A percentile compares a stretch with the other conserved stretches of the same genome.
Conservation (phyloP, 2,329 filamentous ascomycete species). For the Juglanconis sp. region DNA sequence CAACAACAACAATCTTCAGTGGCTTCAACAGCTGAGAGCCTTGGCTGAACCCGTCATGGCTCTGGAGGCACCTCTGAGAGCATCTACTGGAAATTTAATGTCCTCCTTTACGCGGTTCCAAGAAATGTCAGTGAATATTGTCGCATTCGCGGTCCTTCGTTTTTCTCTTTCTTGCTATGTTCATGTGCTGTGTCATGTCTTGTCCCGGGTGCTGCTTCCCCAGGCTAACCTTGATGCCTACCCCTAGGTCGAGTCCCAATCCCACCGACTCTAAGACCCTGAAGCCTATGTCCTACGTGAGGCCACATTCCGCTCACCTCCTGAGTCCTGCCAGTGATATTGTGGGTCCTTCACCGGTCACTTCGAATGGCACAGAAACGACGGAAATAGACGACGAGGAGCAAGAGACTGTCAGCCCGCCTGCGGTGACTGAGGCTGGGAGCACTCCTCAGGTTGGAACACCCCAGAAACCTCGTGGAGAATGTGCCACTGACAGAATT, state of each 20-base stretch:
- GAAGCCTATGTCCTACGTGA: conserved; percentile 48
- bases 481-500: conserved; percentile 16
- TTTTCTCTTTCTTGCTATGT: conserved; percentile 43
- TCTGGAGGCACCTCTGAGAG: conserved; percentile 60
- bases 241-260: conserved; percentile 43
- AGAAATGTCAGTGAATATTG: conserved; percentile 45
- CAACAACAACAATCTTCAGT: background rate
- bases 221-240: conserved; percentile 13
- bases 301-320: conserved; percentile 49
- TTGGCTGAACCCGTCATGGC: conserved; percentile 43
- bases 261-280: conserved; percentile 46
- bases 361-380: conserved; percentile 77
- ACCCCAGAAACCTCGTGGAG: conserved; percentile 20
- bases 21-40: background rate
- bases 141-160: conserved; percentile 52
- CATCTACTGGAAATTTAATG: conserved; percentile 57
- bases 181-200: conserved; percentile 42
- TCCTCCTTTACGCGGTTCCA: conserved; percentile 51
- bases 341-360: conserved; percentile 79
- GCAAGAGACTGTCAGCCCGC: conserved; percentile 49
- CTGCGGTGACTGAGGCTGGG: conserved; percentile 30
- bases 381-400: conserved; percentile 82
- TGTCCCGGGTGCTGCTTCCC: background rate
- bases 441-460: conserved; percentile 35
- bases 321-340: conserved; percentile 63